Percentiles rank a stretch among this genome's conserved stretches.
Evolutionary conservation across 2,329 filamentous ascomycete genomes (phyloP).

Genomic region (Cladosporium oxysporum): DNA sequence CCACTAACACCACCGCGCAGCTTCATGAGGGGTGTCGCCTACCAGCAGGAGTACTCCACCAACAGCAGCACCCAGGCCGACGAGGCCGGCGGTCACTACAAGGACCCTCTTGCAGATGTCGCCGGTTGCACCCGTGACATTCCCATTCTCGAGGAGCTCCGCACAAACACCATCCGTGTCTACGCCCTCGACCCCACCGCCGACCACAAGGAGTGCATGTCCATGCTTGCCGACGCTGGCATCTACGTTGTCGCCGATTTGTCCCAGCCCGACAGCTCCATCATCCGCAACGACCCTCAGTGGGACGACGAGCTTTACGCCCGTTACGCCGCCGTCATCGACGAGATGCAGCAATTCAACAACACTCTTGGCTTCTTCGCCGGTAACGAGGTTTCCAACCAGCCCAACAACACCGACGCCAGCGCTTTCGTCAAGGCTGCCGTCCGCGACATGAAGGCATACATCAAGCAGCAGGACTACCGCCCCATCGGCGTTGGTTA

Average conservation of each 20-base stretch:
- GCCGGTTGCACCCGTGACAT: constrained; percentile 79
- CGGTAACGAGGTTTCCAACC: constrained; percentile 95
- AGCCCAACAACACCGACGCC: constrained; percentile 81
- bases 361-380: constrained; percentile 98
- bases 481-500: constrained; percentile 88
- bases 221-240: constrained; percentile 74
- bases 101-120: constrained; percentile 77
- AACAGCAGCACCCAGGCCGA: constrained; percentile 46
- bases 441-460: constrained; percentile 91
- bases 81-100: constrained; percentile 62
- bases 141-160: constrained; percentile 72
- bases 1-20: constrained; percentile 37
- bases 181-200: constrained; percentile 83
- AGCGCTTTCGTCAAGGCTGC: constrained; percentile 97
- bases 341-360: constrained; percentile 76
- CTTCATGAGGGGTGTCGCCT: constrained; percentile 91
- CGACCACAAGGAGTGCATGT: constrained; percentile 85
- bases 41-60: constrained; percentile 72
- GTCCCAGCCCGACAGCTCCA: constrained; percentile 75
- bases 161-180: constrained; percentile 91
- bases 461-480: constrained; percentile 80
- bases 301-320: constrained; percentile 79
- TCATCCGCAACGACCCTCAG: constrained; percentile 74
- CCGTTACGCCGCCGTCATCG: constrained; percentile 82
- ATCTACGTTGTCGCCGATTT: constrained; percentile 97